A percentile compares a stretch with the other conserved stretches of the same genome.
Conservation (phyloP, 352 stramenopile species). For the Phytophthora parvispora region DNA sequence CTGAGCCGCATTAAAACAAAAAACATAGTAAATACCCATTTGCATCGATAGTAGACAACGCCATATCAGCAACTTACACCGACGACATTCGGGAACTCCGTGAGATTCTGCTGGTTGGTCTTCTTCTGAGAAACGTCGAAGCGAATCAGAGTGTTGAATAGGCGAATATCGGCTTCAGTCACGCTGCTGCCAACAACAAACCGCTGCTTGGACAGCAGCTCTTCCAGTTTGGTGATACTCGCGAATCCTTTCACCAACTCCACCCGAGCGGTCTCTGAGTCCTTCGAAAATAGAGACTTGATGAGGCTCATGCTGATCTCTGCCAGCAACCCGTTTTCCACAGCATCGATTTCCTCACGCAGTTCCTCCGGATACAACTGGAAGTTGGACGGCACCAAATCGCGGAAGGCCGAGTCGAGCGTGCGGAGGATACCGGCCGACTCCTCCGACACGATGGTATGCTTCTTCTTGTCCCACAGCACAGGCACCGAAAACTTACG, state of each 20-base stretch:
- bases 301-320: slow-evolving; percentile 72
- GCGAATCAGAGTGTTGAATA: slow-evolving; percentile 41
- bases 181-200: slow-evolving; percentile 30
- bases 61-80: slow-evolving; percentile 22
- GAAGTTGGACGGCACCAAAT: slow-evolving; percentile 35
- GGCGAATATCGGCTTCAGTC: slow-evolving; percentile 45
- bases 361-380: slow-evolving; percentile 63
- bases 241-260: slow-evolving; percentile 33
- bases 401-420: slow-evolving; percentile 57
- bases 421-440: slow-evolving; percentile 79
- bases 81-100: slow-evolving; percentile 20
- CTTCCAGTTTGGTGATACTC: slow-evolving; percentile 37
- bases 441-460: slow-evolving; percentile 22
- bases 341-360: slow-evolving; percentile 59
- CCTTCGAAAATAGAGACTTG: slow-evolving; percentile 71
- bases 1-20: slow-evolving; percentile 2
- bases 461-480: slow-evolving; percentile 71
- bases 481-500: slow-evolving; percentile 58
- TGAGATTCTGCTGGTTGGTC: slow-evolving; percentile 4
- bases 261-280: slow-evolving; percentile 64
- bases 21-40: neutral
- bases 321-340: slow-evolving; percentile 74
- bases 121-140: slow-evolving; percentile 35
- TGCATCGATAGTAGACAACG: too few relatives aligned
- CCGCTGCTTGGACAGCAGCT: slow-evolving; percentile 12